Evolutionary conservation across 2,329 filamentous ascomycete species (phyloP), one percentile per base, ranked within the genome.

Genomic region (Colletotrichum navitas): DNA sequence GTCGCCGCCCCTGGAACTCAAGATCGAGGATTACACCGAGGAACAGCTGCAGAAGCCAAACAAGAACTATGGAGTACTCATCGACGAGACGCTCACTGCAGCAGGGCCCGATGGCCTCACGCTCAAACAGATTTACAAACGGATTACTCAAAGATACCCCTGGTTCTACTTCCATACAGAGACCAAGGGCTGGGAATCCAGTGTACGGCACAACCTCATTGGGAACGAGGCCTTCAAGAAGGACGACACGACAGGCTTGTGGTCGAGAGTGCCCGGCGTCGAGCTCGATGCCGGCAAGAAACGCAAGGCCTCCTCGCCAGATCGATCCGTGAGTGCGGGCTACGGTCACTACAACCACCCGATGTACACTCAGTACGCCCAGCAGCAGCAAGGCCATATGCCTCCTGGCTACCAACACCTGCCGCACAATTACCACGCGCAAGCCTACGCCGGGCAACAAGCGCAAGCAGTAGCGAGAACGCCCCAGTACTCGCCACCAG

Each of bases 151-250:
- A 71, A 83, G 83, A 74, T 90, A 90, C 74, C 88, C 88, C 12
- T 90, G 86, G 83, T 90, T 88, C 74, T 87, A 86, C 74, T 90
- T 90, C 75, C 83, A 83, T 65, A 87, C 88, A 24, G 88, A 89
- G 76, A 90, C 88, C 7, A 90, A 89, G 76, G 88, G 88, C n/a
- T 90, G 88, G 88, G 88, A 90, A 77, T 90, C 88, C 74, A 90
- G 88, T 75, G 88, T 90, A n/a, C 86, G 88, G 0, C 88, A 90
- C 75, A 90, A 90, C 68, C 83, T 90, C 36, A 89, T 90, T 74
- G 88, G 88, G 2, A 90, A 90, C 76, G 86, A 88, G 74, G 88
- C 88, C 8, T 90, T 90, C 77, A 84, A 83, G 74, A 90, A 90
- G 77, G 85, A 88, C 72, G 87, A 89, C 47, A 83, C 84, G 36